A percentile compares a stretch with the other conserved stretches of the same genome.
Conservation (phyloP, 163 green algal species). For the Scenedesmus sp. region DNA sequence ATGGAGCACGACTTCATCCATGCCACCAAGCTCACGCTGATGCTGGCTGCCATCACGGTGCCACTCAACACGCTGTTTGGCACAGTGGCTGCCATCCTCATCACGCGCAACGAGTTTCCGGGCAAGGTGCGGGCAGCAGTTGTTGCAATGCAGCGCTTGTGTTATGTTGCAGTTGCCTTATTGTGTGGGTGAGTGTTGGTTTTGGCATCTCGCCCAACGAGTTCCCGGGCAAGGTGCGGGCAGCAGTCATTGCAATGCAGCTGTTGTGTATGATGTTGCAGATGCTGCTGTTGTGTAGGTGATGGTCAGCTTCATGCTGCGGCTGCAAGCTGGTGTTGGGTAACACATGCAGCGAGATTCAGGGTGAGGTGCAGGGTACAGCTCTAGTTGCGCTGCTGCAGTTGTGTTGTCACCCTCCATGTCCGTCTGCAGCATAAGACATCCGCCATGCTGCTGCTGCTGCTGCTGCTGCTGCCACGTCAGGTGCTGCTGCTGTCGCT, state of each 20-base stretch:
- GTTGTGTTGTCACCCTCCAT: neutral
- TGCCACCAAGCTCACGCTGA: slow-evolving; percentile 83
- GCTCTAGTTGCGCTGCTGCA: neutral
- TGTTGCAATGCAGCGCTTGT: neutral
- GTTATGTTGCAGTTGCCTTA: neutral
- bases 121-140: slow-evolving; percentile 70
- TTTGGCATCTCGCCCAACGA: slow-evolving; percentile 79
- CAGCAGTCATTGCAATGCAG: neutral
- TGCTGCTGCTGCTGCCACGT: neutral
- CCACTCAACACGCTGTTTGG: slow-evolving; percentile 91
- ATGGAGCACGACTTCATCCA: slow-evolving; percentile 90
- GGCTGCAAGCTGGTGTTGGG: too few species aligned
- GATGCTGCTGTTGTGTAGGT: neutral
- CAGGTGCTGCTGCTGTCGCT: slow-evolving; percentile 81
- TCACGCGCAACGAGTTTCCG: slow-evolving; percentile 86
- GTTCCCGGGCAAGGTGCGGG: slow-evolving; percentile 80
- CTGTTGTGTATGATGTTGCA: neutral
- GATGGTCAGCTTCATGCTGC: too few species aligned
- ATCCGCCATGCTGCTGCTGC: neutral
- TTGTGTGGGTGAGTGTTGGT: too few species aligned
- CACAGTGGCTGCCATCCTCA: slow-evolving; percentile 77
- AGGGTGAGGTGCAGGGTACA: too few species aligned
- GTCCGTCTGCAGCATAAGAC: neutral
- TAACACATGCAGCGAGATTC: too few species aligned
- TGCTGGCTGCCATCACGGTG: slow-evolving; percentile 79